Evolutionary conservation across 2,329 filamentous ascomycete genomes (phyloP), one percentile per base, ranked within the genome.

Genomic region (Raffaelea deltoideospora): DNA sequence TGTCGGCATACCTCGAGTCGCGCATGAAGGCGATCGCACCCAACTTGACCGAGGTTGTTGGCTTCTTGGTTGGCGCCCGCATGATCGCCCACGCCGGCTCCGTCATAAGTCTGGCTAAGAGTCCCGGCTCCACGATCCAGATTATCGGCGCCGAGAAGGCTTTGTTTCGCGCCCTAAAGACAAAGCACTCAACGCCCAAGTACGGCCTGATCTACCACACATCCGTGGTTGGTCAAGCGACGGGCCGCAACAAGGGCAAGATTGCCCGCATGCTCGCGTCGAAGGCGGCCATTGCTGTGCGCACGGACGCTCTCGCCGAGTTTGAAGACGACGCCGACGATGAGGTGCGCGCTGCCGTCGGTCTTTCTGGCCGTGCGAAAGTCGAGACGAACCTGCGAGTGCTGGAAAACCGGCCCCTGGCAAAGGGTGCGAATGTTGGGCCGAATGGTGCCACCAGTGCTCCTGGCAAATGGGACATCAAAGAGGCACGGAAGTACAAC

Each of bases 131-230:
- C 52, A 98, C 90, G 44, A 85, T 98, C 47, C 90, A 98, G 69
- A 95, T 98, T 53, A 76, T 96, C 39, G 90, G 90, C 67, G 90
- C 90, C 42, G 90, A 98, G 67, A 98, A 98, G 72, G 90, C 90
- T 8, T 76, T 98, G 31, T 98, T 98, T 79, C 79, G 90, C 53
- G 90, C 90, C 17, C 70, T 98, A 45, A 98, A 98, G 75, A 98
- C 90, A 34, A 96, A 98, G 72, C 88, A 96, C 60, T 86, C 95
- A 54, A 98, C 90, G 28, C 90, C 90, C 54, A 98, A 96, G 63
- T 98, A 96, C 53, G 90, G 90, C 71, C 71, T 93, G 46, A 84
- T 92, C 56, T 92, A 90, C 64, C 82, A 93, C 60, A 81, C 83
- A 34, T 90, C 84, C 21, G 73, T 98, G 32, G 92, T 98, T 46